Percentiles rank a stretch among this genome's conserved stretches.
Evolutionary conservation across 768 basidiomycete species (phyloP).

Genomic region (Cystobasidium onofrii): DNA sequence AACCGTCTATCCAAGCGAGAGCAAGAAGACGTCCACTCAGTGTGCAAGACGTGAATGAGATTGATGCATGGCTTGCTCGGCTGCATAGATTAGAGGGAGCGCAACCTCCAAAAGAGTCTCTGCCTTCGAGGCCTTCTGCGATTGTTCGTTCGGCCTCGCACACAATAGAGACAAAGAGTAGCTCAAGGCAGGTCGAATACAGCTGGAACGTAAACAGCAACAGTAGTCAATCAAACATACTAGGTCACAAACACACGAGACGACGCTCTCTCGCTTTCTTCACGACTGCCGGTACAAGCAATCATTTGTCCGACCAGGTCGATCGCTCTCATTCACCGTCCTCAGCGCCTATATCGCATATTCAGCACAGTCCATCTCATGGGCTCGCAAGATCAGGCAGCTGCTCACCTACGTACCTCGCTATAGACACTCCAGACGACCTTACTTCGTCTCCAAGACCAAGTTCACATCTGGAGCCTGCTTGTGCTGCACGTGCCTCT

Average conservation of each 20-base stretch:
- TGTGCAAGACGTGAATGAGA: not conserved
- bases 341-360: too few species aligned
- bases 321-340: not conserved
- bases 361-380: too few species aligned
- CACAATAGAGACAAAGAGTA: not conserved
- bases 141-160: not conserved
- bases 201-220: not conserved
- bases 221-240: not conserved
- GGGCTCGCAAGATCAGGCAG: not conserved
- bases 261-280: not conserved
- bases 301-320: not conserved
- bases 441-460: not conserved
- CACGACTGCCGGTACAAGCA: not conserved
- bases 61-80: not conserved
- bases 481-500: not conserved
- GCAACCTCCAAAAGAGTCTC: not conserved
- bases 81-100: not conserved
- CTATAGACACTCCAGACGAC: not conserved
- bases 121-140: not conserved
- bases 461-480: not conserved
- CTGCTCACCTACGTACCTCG: not conserved
- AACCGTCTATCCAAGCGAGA: not conserved
- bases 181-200: not conserved
- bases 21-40: not conserved
- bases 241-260: not conserved